A percentile compares a stretch with the other conserved stretches of the same genome.
Conservation (phyloP, 768 basidiomycete genomes). For the Leccinellum rugosiceps region DNA sequence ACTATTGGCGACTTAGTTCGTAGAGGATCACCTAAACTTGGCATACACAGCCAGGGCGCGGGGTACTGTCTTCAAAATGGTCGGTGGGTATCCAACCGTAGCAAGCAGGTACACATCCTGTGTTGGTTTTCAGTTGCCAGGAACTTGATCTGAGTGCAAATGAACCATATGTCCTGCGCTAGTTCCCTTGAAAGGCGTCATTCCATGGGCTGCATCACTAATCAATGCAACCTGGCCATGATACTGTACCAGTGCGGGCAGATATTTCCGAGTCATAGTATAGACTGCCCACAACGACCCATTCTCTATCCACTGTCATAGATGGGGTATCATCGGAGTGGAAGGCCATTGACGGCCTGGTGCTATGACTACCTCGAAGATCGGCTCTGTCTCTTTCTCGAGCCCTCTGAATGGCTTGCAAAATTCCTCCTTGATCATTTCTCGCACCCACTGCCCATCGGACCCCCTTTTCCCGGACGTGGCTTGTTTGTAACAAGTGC, state of each 20-base stretch:
- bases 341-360: not conserved
- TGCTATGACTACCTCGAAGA: conserved; percentile 46
- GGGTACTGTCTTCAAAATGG: conserved; percentile 34
- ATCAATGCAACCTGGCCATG: conserved; percentile 50
- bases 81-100: conserved; percentile 41
- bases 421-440: conserved; percentile 45
- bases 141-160: no score
- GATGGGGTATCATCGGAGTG: not conserved
- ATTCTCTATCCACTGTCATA: conserved; percentile 47
- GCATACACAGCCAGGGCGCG: conserved; percentile 48
- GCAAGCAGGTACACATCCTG: conserved; percentile 39
- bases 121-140: not conserved
- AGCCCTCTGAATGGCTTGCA: conserved; percentile 44
- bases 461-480: conserved; percentile 14
- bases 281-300: conserved; percentile 65
- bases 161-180: conserved; percentile 39
- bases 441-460: conserved; percentile 46
- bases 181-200: conserved; percentile 42
- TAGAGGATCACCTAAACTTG: conserved; percentile 45
- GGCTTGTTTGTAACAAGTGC: conserved; percentile 35
- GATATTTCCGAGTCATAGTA: conserved; percentile 46
- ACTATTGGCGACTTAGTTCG: conserved; percentile 33
- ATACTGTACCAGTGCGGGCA: conserved; percentile 49
- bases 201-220: conserved; percentile 42
- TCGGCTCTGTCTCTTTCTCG: conserved; percentile 57